Base-by-base conservation (phyloP, 2,329 filamentous ascomycete species). In the Cercospora janseana region DNA sequence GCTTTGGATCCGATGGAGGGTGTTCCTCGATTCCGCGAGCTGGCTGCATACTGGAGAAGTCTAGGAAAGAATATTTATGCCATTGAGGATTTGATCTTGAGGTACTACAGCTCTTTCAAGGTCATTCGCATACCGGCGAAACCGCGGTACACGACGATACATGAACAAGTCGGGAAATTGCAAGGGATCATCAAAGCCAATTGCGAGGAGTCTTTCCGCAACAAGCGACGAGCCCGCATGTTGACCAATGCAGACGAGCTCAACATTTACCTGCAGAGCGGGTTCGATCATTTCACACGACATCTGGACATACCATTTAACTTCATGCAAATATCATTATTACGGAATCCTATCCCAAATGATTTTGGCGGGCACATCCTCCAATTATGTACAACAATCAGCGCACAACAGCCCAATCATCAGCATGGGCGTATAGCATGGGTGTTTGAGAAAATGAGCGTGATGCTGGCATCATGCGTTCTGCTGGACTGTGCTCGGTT, bases 321-420 rank as follows among this genome's bases (percentile, higher is more conserved):
- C 56, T 79, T 79, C 54, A 71, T 79, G 28, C 63, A 74, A 41
- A 71, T 71, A 3, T 71, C 75, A 1, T 69, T 75, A 6, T 59
- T 63, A 3, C 69, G 71, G 28, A 76, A 70, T 45, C 75, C 75
- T 0, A 75, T 54, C 71, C 75, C 27, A 56, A 60, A 62, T 12
- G 69, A 76, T 46, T 77, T 79, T 60, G 72, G 73, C 13, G 75
- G 73, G 3, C 75, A 78, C 54, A 77, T 78, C 15, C 62, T 78
- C 4, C 72, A 75, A 48, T 65, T 79, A 2, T 75, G 74, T 8
- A 66, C 73, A 5, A 67, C 66, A 8, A 66, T 74, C 6, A 71
- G 66, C 54, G 57, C 68, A 28, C 60, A 63, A 42, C 62, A 66
- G 34, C 58, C 62, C 27, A 63, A 63, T 35, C 62, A 62, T 35